phyloP scores from a whole-genome alignment of 768 basidiomycete species.

The Boletus sp. region DNA sequence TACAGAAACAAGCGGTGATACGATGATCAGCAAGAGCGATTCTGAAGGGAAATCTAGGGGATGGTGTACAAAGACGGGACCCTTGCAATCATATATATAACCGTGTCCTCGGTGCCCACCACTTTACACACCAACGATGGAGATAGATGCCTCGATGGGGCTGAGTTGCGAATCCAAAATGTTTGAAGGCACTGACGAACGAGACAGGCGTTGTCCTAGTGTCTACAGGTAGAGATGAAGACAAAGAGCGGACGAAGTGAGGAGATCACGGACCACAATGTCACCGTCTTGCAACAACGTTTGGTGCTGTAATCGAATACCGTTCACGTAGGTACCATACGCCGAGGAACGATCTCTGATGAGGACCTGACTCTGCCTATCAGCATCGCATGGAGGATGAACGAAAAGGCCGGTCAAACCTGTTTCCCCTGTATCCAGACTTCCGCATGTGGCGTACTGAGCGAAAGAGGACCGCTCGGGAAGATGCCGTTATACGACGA shows the following conservation, averaged over 20 bases:
- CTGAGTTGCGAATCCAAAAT: constrained; percentile 44
- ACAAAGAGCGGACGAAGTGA: background rate
- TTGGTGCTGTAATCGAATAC: constrained; percentile 36
- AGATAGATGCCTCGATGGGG: constrained; percentile 42
- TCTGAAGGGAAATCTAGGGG: background rate
- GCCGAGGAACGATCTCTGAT: constrained; percentile 45
- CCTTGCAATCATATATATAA: background rate
- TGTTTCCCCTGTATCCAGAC: constrained; percentile 44
- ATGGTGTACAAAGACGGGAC: background rate
- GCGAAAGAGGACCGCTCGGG: constrained; percentile 35
- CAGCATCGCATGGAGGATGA: constrained; percentile 1
- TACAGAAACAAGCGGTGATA: background rate
- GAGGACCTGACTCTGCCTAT: constrained; percentile 34
- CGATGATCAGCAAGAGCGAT: background rate
- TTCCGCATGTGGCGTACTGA: constrained; percentile 44
- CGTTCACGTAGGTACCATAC: constrained; percentile 50
- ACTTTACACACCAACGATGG: constrained; percentile 32
- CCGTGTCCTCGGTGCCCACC: background rate
- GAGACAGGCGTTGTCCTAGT: constrained; percentile 38
- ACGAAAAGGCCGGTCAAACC: constrained; percentile 26
- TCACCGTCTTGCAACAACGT: constrained; percentile 42
- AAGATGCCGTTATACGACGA: constrained; percentile 42
- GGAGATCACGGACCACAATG: constrained; percentile 36
- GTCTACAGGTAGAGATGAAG: constrained; percentile 29
- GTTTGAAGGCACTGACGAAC: constrained; percentile 38